Evolutionary conservation across 1,139 yeast genomes (phyloP), one percentile per base, ranked within the genome.

Genomic region (Nakaseomyces sp.): DNA sequence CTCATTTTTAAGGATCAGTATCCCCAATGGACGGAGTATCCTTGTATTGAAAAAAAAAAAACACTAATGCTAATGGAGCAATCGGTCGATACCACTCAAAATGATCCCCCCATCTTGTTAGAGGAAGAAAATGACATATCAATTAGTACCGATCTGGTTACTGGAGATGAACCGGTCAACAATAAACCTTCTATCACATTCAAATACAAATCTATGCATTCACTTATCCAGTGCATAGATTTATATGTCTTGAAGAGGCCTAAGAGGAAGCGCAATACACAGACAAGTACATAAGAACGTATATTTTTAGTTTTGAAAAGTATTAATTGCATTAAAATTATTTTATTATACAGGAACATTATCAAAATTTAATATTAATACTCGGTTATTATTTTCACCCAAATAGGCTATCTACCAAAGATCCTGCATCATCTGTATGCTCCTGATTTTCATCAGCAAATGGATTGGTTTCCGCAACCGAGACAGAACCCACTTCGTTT

Each of bases 241-340:
- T 44, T 60, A 9, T 59, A 60, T 44, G 56, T 61, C 8, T 45
- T 60, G 19, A 52, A 52, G 35, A 49, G 65, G 30, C 65, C 65
- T 17, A 55, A 52, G 46, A 51, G 64, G 40, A 35, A 35, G 13
- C 12, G 38, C 9, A 22, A 6, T n/a, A 13, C 17, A 7, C 12
- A 22, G n/a, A 22, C 18, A 6, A 35, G 7, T 8, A 32, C 25
- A 19, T 22, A 9, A n/a, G n/a, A n/a, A n/a, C n/a, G n/a, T n/a
- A n/a, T n/a, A n/a, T n/a, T n/a, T n/a, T n/a, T n/a, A n/a, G n/a
- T n/a, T n/a, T n/a, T n/a, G n/a, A n/a, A n/a, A n/a, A n/a, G n/a
- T n/a, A n/a, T n/a, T n/a, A n/a, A n/a, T n/a, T n/a, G n/a, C n/a
- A n/a, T n/a, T n/a, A n/a, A n/a, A n/a, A n/a, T n/a, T n/a, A n/a